A percentile compares a stretch with the other conserved stretches of the same genome.
phyloP scores from a whole-genome alignment of 441 rosid genomes.

The Gossypium aridum region DNA sequence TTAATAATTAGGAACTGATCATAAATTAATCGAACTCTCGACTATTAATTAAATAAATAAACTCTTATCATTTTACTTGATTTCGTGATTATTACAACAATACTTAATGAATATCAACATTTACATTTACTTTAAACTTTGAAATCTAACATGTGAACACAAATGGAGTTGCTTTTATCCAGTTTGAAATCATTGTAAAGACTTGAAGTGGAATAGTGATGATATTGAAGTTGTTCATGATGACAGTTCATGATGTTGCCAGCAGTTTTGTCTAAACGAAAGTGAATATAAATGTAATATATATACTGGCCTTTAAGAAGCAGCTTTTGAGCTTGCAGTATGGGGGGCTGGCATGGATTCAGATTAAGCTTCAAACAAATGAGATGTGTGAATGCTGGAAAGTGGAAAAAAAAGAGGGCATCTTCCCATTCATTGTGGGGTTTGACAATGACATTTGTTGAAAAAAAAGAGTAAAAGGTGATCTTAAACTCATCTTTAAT shows the following conservation, averaged over 20 bases:
- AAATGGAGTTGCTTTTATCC: not conserved
- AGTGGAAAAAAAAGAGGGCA: not conserved
- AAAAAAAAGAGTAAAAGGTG: too few relatives aligned
- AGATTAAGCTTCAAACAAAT: not conserved
- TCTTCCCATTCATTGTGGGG: not conserved
- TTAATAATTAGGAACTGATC: too few relatives aligned
- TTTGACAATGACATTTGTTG: too few relatives aligned
- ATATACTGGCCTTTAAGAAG: not conserved
- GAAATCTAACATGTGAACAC: not conserved
- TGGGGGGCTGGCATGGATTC: not conserved
- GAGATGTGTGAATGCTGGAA: not conserved
- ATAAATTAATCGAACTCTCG: too few relatives aligned
- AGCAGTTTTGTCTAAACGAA: not conserved
- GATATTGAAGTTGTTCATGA: not conserved
- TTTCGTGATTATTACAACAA: too few relatives aligned
- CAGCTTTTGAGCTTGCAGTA: not conserved
- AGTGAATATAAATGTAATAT: not conserved
- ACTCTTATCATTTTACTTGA: too few relatives aligned
- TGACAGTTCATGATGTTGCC: constrained; percentile 1
- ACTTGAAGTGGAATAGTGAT: not conserved
- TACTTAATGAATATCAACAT: too few relatives aligned
- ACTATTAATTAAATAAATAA: too few relatives aligned
- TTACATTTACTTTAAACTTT: too few relatives aligned
- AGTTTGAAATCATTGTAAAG: not conserved
- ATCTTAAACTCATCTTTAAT: too few relatives aligned